Conservation (phyloP, 352 stramenopile species). For the Pseudoperonospora humuli region DNA sequence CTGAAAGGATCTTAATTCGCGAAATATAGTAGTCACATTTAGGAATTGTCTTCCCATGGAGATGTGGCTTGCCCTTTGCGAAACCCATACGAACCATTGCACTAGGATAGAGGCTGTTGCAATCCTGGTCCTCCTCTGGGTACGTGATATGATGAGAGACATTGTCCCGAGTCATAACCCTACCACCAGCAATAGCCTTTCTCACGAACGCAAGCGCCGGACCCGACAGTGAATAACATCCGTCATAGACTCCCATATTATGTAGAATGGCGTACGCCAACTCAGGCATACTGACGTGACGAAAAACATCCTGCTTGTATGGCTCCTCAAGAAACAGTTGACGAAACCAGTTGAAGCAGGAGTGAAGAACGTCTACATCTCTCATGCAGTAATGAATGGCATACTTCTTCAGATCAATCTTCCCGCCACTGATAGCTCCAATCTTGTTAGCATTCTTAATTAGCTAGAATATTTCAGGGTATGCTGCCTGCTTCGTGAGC, state of each 20-base stretch:
- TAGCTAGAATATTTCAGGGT: too few relatives aligned
- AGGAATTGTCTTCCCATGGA: not conserved
- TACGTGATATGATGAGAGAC: not conserved
- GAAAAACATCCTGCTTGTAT: not conserved
- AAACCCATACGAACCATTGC: not conserved
- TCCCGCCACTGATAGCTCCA: not conserved
- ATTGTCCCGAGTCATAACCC: not conserved
- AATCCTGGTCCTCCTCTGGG: not conserved
- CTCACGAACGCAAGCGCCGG: not conserved
- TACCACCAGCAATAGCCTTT: not conserved
- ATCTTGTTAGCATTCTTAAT: not conserved
- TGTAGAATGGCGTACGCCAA: not conserved
- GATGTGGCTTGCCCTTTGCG: not conserved
- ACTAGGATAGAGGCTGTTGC: not conserved
- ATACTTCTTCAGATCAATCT: not conserved
- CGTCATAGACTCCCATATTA: not conserved
- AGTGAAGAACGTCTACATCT: not conserved
- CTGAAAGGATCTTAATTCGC: not conserved
- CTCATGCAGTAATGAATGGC: not conserved
- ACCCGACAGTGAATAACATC: not conserved
- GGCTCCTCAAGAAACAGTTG: not conserved
- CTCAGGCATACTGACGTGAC: not conserved
- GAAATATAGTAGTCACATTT: not conserved
- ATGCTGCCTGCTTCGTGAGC: too few relatives aligned
- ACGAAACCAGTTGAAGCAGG: not conserved